Percentiles rank a stretch among this genome's conserved stretches.
Evolutionary conservation across 352 stramenopile genomes (phyloP).

Genomic region (Pythium rhizo-oryzae): DNA sequence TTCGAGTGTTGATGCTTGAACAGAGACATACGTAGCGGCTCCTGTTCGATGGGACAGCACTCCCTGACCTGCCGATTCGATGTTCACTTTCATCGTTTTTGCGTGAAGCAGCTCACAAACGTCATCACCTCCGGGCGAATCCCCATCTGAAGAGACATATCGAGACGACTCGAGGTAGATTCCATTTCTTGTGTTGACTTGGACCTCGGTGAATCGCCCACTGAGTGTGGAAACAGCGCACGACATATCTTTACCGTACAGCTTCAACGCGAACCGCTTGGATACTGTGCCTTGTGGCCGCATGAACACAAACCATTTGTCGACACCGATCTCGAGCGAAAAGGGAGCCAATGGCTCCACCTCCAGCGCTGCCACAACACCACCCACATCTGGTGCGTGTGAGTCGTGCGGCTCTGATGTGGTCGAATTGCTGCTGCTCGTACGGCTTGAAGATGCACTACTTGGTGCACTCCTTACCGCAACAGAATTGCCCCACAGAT

Average conservation of each 20-base stretch:
- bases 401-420: background rate
- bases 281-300: conserved; percentile 44
- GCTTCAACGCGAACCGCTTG: conserved; percentile 42
- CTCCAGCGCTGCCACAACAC: background rate
- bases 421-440: conserved; percentile 29
- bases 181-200: conserved; percentile 42
- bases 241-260: conserved; percentile 41
- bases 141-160: conserved; percentile 20
- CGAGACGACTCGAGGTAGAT: conserved; percentile 49
- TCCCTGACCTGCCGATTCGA: conserved; percentile 51
- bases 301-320: conserved; percentile 64
- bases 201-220: conserved; percentile 34
- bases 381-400: background rate
- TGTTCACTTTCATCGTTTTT: conserved; percentile 32
- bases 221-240: conserved; percentile 49
- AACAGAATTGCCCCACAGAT: conserved; percentile 39
- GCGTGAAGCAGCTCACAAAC: conserved; percentile 45
- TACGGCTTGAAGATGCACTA: conserved; percentile 37
- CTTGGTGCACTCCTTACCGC: conserved; percentile 32
- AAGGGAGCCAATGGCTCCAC: conserved; percentile 25
- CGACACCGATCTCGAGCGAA: conserved; percentile 44
- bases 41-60: conserved; percentile 46
- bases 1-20: conserved; percentile 44
- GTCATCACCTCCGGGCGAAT: conserved; percentile 33
- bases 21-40: conserved; percentile 45